Evolutionary conservation across 352 stramenopile genomes (phyloP).

Genomic region (Pythium coloratum): DNA sequence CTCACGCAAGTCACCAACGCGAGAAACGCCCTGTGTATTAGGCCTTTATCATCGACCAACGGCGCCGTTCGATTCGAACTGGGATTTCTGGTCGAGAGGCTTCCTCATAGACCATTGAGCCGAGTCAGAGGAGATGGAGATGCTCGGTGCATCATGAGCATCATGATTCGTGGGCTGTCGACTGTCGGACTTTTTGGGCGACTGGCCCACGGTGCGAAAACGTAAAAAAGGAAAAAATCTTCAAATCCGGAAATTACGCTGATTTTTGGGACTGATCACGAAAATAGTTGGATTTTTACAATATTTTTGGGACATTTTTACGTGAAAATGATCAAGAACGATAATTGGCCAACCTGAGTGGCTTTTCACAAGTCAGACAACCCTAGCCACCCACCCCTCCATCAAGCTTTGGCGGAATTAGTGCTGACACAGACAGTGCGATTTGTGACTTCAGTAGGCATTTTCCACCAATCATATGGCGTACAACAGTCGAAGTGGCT

Average conservation of each 20-base stretch:
- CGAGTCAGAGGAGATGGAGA: not conserved
- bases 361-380: not conserved
- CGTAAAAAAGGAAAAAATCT: not conserved
- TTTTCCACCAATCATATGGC: conserved; percentile 14
- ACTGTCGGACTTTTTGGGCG: not conserved
- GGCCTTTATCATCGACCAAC: not conserved
- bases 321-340: too few species aligned
- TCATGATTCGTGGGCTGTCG: not conserved
- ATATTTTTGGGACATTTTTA: not conserved
- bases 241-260: not conserved
- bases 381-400: conserved; percentile 1
- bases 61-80: not conserved
- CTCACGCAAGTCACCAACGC: not conserved
- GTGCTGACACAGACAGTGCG: not conserved
- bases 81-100: not conserved
- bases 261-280: too few species aligned
- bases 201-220: too few species aligned
- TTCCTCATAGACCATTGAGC: not conserved
- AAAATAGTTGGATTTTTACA: too few species aligned
- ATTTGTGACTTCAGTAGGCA: conserved; percentile 4
- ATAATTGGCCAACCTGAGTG: not conserved
- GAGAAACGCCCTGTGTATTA: not conserved
- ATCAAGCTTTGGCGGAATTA: conserved; percentile 14
- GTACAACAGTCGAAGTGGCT: not conserved
- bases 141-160: not conserved